Percentiles rank a stretch among this genome's conserved stretches.
These are phyloP conservation scores for Kodamaea alishanica DNA, from an alignment of 1,139 yeast species.

Conservation along the genomic window DNA sequence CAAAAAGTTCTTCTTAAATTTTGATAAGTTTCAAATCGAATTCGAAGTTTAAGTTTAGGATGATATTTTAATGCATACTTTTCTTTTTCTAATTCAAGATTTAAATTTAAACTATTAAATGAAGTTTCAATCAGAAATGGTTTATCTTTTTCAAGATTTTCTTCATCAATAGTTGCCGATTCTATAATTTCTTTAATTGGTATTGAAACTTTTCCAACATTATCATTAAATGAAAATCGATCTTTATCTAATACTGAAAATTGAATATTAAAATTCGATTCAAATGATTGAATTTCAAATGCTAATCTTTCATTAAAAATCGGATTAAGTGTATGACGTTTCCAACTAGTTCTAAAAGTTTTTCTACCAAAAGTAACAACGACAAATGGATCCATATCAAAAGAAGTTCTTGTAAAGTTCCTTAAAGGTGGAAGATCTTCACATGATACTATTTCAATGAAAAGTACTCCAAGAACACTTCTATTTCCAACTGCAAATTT, in stretches of 20 bases:
- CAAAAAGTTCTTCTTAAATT: slow-evolving; percentile 67
- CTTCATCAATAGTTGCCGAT: slow-evolving; percentile 1
- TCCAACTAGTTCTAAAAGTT: slow-evolving; percentile 82
- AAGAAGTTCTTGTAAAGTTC: slow-evolving; percentile 64
- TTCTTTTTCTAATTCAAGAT: slow-evolving; percentile 30
- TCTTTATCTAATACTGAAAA: slow-evolving; percentile 83
- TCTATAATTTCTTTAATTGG: slow-evolving; percentile 48
- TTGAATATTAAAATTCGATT: slow-evolving; percentile 58
- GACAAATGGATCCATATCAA: slow-evolving; percentile 96
- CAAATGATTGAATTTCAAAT: slow-evolving; percentile 70
- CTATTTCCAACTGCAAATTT: slow-evolving; percentile 35
- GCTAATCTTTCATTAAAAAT: slow-evolving; percentile 76
- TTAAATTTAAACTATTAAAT: slow-evolving; percentile 41
- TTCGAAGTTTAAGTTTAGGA: slow-evolving; percentile 59
- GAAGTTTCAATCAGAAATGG: slow-evolving; percentile 3
- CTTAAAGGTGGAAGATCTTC: slow-evolving; percentile 65
- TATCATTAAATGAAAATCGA: slow-evolving; percentile 75
- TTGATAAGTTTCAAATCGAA: slow-evolving; percentile 66
- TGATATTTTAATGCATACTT: slow-evolving; percentile 36
- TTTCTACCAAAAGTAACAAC: slow-evolving; percentile 87
- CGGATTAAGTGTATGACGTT: slow-evolving; percentile 80
- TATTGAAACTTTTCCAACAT: slow-evolving; percentile 64
- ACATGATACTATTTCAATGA: slow-evolving; percentile 71
- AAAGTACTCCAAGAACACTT: slow-evolving; percentile 65
- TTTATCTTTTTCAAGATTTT: slow-evolving; percentile 4